phyloP scores from a whole-genome alignment of 306 rosid species.

The Begonia fuchsioides region DNA sequence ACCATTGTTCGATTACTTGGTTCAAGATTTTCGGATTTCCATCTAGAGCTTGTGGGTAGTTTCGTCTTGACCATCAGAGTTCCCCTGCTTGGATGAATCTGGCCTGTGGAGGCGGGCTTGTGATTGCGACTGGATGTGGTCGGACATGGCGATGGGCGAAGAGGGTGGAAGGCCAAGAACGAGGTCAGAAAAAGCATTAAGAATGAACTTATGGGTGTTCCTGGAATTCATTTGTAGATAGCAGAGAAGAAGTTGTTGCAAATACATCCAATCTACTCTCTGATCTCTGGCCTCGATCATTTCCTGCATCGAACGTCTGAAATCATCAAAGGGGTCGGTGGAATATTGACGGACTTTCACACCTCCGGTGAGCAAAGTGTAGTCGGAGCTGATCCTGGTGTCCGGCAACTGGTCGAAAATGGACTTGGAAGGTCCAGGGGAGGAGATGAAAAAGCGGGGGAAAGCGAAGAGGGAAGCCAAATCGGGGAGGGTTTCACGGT shows the following conservation, averaged over 20 bases:
- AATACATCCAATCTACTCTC: slow-evolving; percentile 38
- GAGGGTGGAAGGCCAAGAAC: slow-evolving; percentile 27
- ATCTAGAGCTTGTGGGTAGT: too few relatives aligned
- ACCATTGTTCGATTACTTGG: too few relatives aligned
- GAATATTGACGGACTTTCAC: slow-evolving; percentile 55
- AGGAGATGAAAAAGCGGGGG: slow-evolving; percentile 79
- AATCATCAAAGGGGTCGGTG: slow-evolving; percentile 50
- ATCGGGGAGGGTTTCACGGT: slow-evolving; percentile 27
- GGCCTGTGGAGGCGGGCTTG: too few relatives aligned
- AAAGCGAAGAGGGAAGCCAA: slow-evolving; percentile 58
- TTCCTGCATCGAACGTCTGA: slow-evolving; percentile 71
- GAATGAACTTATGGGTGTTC: slow-evolving; percentile 55
- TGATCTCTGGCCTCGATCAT: slow-evolving; percentile 48
- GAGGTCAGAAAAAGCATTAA: slow-evolving; percentile 75
- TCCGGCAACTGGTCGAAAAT: slow-evolving; percentile 35
- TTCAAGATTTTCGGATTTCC: too few relatives aligned
- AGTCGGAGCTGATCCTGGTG: slow-evolving; percentile 3
- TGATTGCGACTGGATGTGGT: too few relatives aligned
- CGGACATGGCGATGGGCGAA: too few relatives aligned
- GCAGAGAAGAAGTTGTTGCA: slow-evolving; percentile 66
- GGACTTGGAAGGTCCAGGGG: slow-evolving; percentile 85
- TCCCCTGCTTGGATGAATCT: too few relatives aligned
- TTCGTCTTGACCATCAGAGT: too few relatives aligned
- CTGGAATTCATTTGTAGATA: slow-evolving; percentile 64
- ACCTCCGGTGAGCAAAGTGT: slow-evolving; percentile 17